Conservation (phyloP, 176 grass and related monocot genomes). For the Chrysopogon serrulatus region DNA sequence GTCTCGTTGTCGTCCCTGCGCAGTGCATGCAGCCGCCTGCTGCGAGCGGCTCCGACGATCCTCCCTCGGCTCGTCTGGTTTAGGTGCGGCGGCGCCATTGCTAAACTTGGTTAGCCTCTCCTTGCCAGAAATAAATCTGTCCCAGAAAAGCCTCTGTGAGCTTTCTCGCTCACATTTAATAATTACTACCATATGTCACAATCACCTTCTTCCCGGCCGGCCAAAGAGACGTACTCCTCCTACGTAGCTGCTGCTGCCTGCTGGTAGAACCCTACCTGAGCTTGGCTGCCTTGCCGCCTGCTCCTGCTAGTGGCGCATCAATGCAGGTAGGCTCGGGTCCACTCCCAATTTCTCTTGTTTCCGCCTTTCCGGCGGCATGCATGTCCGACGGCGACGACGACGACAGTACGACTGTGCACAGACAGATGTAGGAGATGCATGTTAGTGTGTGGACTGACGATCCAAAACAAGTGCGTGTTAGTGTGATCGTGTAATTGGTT, state of each 20-base stretch:
- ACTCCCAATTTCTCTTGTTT: not conserved
- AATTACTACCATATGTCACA: not conserved
- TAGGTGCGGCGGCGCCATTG: not conserved
- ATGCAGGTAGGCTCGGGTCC: not conserved
- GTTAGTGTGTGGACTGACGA: not conserved
- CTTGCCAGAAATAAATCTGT: constrained; percentile 26
- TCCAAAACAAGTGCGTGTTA: not conserved
- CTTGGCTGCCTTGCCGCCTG: no score
- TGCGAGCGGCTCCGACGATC: no score
- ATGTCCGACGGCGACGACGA: not conserved
- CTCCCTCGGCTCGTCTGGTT: no score
- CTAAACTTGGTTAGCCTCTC: constrained; percentile 25
- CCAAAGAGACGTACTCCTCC: not conserved
- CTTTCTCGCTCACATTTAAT: not conserved
- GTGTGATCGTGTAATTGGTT: not conserved
- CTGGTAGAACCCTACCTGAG: no score
- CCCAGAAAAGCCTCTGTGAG: constrained; percentile 3
- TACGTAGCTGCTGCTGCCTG: not conserved
- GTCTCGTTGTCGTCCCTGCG: not conserved
- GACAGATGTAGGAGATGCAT: not conserved
- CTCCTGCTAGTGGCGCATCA: not conserved
- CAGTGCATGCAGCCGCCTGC: not conserved
- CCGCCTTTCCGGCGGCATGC: not conserved
- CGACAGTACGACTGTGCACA: no score
- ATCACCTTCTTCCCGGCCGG: not conserved